A percentile compares a stretch with the other conserved stretches of the same genome.
Conservation (phyloP, 768 basidiomycete genomes). For the Kwoniella botswanensis region DNA sequence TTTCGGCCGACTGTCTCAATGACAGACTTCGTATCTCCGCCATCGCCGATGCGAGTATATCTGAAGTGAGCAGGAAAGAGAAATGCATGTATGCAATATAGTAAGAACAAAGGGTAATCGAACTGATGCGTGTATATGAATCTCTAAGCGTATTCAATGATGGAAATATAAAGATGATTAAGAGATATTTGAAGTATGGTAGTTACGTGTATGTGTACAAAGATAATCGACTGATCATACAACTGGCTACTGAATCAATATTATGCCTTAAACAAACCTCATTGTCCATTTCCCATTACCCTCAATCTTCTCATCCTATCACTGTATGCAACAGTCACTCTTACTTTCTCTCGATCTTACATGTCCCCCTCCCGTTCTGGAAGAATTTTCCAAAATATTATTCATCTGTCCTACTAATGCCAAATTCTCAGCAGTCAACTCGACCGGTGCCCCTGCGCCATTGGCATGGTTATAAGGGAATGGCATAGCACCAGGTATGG, state of each 20-base stretch:
- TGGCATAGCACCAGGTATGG: background rate
- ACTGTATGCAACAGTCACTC: constrained; percentile 35
- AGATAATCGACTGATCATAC: background rate
- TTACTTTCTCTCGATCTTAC: constrained; percentile 28
- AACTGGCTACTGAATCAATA: no score
- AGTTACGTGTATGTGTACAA: background rate
- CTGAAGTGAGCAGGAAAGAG: no score
- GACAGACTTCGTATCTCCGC: background rate
- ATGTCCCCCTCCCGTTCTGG: constrained; percentile 1
- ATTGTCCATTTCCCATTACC: background rate
- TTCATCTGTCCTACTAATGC: background rate
- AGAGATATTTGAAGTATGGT: no score
- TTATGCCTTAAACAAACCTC: background rate
- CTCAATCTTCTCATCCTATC: background rate
- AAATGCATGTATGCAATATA: no score
- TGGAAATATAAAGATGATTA: no score
- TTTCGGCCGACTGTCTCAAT: background rate
- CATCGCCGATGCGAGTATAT: background rate
- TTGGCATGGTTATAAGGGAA: background rate
- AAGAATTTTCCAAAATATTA: background rate
- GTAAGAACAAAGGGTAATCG: no score
- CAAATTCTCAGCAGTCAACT: constrained; percentile 7
- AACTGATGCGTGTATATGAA: no score
- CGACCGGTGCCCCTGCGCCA: background rate
- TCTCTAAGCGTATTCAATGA: no score